These are phyloP conservation scores for Gamarada debralockiae DNA, from an alignment of 495 filamentous ascomycete species.

Conservation along the genomic window DNA sequence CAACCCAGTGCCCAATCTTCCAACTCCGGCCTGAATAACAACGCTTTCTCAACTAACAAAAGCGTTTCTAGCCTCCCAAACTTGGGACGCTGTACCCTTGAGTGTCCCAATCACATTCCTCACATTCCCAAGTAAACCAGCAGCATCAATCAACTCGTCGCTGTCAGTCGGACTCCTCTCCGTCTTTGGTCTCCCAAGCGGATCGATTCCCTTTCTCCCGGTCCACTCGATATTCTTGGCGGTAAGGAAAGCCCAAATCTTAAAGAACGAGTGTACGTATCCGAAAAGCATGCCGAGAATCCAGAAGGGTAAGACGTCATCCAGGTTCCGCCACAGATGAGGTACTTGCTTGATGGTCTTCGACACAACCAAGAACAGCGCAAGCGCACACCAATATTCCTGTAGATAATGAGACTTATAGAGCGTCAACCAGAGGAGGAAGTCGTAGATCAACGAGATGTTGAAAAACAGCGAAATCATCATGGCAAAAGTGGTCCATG, in stretches of 20 bases:
- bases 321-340: not conserved
- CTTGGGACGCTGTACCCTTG: no score
- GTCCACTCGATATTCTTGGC: not conserved
- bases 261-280: not conserved
- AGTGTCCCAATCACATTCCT: no score
- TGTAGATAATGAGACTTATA: not conserved
- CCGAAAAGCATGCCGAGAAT: not conserved
- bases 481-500: conserved; percentile 60
- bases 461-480: conserved; percentile 56
- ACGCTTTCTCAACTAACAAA: no score
- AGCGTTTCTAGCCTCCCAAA: no score
- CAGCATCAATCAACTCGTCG: no score
- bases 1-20: no score
- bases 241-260: not conserved
- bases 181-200: not conserved
- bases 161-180: no score
- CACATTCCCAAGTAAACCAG: no score
- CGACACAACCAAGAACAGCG: not conserved
- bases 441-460: conserved; percentile 54
- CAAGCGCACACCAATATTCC: not conserved
- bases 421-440: conserved; percentile 36
- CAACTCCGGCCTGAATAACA: no score
- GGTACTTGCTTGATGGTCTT: not conserved
- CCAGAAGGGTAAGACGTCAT: not conserved
- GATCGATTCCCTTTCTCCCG: not conserved